Evolutionary conservation across 805 yeast genomes (phyloP).

Genomic region (Candida chauliodis): DNA sequence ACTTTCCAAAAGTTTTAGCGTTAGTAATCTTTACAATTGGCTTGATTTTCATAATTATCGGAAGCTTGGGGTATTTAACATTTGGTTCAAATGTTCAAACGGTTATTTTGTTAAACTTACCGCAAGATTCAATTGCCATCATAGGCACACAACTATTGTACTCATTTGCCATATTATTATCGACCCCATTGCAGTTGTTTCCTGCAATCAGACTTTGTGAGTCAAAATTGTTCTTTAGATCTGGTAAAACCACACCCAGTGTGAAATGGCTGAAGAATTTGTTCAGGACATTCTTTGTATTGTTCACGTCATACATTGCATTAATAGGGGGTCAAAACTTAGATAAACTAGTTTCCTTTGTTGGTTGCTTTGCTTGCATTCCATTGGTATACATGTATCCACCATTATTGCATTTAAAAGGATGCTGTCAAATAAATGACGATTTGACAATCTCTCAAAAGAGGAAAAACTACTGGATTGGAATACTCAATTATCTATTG

Average conservation of each 20-base stretch:
- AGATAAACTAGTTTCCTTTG: conserved; percentile 73
- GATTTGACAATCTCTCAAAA: conserved; percentile 15
- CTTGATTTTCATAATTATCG: conserved; percentile 57
- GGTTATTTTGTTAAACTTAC: conserved; percentile 68
- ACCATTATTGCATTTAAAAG: conserved; percentile 65
- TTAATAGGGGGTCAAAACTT: conserved; percentile 65
- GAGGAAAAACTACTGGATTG: conserved; percentile 34
- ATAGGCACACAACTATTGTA: conserved; percentile 67
- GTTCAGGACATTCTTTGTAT: conserved; percentile 52
- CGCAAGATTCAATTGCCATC: conserved; percentile 61
- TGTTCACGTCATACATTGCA: conserved; percentile 54
- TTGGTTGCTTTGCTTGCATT: conserved; percentile 82
- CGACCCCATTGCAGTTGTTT: conserved; percentile 77
- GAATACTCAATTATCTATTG: conserved; percentile 45
- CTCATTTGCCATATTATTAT: conserved; percentile 68
- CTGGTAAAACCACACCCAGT: conserved; percentile 53
- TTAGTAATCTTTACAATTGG: conserved; percentile 64
- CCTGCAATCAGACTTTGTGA: conserved; percentile 78
- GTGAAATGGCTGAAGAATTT: conserved; percentile 68
- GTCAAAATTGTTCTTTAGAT: conserved; percentile 49
- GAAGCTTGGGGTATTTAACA: conserved; percentile 65
- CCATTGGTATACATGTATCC: conserved; percentile 86
- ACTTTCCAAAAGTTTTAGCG: conserved; percentile 63
- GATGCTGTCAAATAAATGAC: conserved; percentile 35
- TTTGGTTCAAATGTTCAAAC: conserved; percentile 65